A percentile compares a stretch with the other conserved stretches of the same genome.
phyloP scores from a whole-genome alignment of 371 early-diverging fungal species.

The Syncephalastrum racemosum region DNA sequence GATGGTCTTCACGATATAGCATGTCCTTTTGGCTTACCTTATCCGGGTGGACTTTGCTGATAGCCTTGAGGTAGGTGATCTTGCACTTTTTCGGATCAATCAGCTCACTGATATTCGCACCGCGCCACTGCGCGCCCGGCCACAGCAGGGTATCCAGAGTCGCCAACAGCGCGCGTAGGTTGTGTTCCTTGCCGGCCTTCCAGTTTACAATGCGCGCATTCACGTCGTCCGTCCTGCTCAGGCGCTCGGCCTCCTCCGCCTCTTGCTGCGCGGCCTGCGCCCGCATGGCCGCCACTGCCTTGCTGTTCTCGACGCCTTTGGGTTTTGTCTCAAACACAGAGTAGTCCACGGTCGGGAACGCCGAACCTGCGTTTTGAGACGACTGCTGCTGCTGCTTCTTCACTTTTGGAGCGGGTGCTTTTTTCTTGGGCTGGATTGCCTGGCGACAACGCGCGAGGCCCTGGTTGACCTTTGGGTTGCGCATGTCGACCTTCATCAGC shows the following conservation, averaged over 20 bases:
- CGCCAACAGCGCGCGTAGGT: conserved; percentile 85
- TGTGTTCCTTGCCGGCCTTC: conserved; percentile 86
- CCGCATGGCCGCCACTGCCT: conserved; percentile 71
- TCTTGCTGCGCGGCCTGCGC: conserved; percentile 69
- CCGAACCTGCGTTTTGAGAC: conserved; percentile 9
- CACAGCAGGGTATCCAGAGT: conserved; percentile 83
- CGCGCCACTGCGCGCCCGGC: conserved; percentile 72
- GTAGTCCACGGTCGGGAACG: conserved; percentile 16
- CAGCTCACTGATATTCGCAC: conserved; percentile 79
- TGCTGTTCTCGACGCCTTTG: conserved; percentile 41
- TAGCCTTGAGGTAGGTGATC: conserved; percentile 88
- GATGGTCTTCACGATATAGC: not conserved
- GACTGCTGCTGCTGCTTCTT: not conserved
- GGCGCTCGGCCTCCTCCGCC: conserved; percentile 74
- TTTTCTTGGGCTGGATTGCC: conserved; percentile 23
- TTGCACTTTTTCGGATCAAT: conserved; percentile 87
- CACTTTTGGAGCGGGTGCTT: not conserved
- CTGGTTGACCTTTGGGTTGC: conserved; percentile 52
- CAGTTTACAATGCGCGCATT: conserved; percentile 71
- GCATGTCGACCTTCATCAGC: conserved; percentile 43
- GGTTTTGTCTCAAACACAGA: conserved; percentile 12
- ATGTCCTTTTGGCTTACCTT: conserved; percentile 58
- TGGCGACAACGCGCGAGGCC: conserved; percentile 37
- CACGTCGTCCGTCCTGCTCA: conserved; percentile 77
- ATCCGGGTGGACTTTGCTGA: conserved; percentile 94